Conservation (phyloP, 75 land plant species). For the Sequoia sempervirens region DNA sequence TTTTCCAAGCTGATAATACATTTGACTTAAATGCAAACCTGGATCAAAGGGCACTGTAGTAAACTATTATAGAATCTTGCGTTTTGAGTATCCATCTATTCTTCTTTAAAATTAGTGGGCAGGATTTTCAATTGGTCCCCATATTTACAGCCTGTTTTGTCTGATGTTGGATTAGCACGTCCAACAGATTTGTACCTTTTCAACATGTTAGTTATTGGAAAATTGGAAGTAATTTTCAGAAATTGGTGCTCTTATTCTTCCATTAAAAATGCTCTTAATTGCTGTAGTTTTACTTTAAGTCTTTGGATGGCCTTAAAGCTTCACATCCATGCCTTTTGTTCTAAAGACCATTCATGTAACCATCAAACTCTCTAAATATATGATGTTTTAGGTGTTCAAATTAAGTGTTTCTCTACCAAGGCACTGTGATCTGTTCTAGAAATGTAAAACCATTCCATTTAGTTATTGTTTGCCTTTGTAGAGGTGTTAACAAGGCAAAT, state of each 20-base stretch:
- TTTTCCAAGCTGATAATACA: not conserved
- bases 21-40: not conserved
- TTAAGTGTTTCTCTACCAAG: not conserved
- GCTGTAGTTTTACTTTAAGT: not conserved
- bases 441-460: not conserved
- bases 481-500: not conserved
- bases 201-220: conserved; percentile 5
- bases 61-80: not conserved
- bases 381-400: not conserved
- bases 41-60: conserved; percentile 1
- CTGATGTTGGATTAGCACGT: not conserved
- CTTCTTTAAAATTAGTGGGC: not conserved
- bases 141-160: not conserved
- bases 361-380: not conserved
- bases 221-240: not conserved
- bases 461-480: not conserved
- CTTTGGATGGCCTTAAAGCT: conserved; percentile 2
- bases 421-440: not conserved
- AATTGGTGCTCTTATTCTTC: not conserved
- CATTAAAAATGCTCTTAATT: not conserved
- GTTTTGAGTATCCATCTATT: conserved; percentile 1
- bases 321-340: not conserved
- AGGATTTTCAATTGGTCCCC: not conserved
- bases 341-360: not conserved
- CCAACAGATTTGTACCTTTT: not conserved